These are phyloP conservation scores for Baorangia bicolor DNA, from an alignment of 768 basidiomycete species.

Conservation along the genomic window DNA sequence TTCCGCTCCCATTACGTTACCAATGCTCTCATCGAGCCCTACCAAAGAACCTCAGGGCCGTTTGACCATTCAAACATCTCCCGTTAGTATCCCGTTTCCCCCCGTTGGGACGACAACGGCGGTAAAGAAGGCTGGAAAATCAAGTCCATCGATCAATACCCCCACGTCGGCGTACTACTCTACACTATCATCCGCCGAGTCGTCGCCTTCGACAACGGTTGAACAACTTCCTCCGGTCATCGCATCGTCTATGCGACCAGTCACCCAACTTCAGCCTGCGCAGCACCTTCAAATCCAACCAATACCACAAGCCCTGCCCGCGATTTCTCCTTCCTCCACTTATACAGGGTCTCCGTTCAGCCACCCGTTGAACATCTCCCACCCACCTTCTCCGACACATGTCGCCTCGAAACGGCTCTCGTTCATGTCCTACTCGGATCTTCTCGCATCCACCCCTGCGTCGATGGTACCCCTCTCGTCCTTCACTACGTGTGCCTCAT, in stretches of 20 bases:
- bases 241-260: conserved; percentile 23
- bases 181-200: conserved; percentile 36
- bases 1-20: conserved; percentile 15
- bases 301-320: conserved; percentile 5
- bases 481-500: conserved; percentile 61
- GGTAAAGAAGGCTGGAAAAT: conserved; percentile 10
- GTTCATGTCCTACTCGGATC: conserved; percentile 86
- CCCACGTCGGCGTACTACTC: conserved; percentile 53
- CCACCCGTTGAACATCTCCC: conserved; percentile 25
- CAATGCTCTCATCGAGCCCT: conserved; percentile 31
- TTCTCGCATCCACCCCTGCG: conserved; percentile 74
- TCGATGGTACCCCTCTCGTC: conserved; percentile 69
- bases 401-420: conserved; percentile 68
- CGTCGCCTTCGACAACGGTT: conserved; percentile 40
- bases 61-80: conserved; percentile 27
- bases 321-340: conserved; percentile 24
- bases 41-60: conserved; percentile 18
- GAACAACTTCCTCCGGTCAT: conserved; percentile 27
- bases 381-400: conserved; percentile 49
- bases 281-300: conserved; percentile 23
- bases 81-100: conserved; percentile 9
- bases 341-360: conserved; percentile 29
- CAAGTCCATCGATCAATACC: conserved; percentile 37
- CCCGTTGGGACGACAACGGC: background rate
- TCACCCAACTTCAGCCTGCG: conserved; percentile 14